Evolutionary conservation across 2,329 filamentous ascomycete genomes (phyloP), one percentile per base, ranked within the genome.

Genomic region (Microdochium bolleyi): DNA sequence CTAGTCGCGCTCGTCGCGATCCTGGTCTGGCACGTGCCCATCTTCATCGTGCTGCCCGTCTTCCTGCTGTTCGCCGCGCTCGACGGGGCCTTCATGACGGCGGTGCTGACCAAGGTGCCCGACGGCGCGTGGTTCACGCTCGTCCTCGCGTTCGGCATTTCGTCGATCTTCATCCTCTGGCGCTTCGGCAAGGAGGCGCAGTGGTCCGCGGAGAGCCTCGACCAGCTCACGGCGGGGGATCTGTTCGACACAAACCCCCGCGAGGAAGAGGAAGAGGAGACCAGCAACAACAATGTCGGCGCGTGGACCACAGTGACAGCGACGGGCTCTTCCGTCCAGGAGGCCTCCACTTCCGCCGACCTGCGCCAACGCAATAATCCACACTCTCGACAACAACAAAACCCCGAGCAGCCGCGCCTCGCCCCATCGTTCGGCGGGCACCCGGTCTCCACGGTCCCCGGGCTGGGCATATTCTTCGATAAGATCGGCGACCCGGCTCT

Each of bases 131-230:
- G 87, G 87, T 88, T 90, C 62, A 89, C 87, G 0, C 67, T 89
- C 1, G 70, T 80, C 0, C 71, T 90, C 9, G 77, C 84, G 0
- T 69, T 72, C 8, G 68, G 85, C 4, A 74, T 89, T 2, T 77
- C 83, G 0, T 71, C 67, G 34, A 66, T 88, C 46, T 85, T 90
- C 61, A 74, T 88, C 1, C 73, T 89, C 10, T 90, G 87, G 87
- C 78, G 87, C 24, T 90, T 81, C 58, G 87, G 87, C n/a, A 89
- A 90, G 64, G 85, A 89, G 61, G 74, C 80, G 53, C 87, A 90
- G 62, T 89, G 87, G 86, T 68, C 69, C 10, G 80, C 85, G 2
- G 86, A 89, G 69, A 73, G 74, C 1, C 71, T 74, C 49, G 83
- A 88, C 57, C 74, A 74, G 7, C 69, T 81, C 13, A 22, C 41